These are phyloP conservation scores for Didymella pinodella DNA, from an alignment of 2,329 filamentous ascomycete species.

Conservation along the genomic window DNA sequence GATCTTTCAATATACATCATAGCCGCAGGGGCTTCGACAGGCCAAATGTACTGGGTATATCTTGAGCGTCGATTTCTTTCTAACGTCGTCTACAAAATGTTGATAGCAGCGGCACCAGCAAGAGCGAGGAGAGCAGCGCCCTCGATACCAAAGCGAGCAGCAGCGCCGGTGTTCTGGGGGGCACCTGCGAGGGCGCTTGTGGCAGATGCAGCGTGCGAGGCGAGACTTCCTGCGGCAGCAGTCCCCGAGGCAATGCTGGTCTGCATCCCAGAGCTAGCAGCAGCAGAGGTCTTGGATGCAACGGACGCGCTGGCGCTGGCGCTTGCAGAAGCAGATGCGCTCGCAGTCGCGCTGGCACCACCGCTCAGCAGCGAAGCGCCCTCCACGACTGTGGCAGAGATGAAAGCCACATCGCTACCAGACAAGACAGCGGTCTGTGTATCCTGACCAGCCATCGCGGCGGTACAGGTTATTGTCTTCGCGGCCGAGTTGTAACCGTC, in stretches of 20 bases:
- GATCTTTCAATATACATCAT: constrained; percentile 9
- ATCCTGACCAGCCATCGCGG: constrained; percentile 31
- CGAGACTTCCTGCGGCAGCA: constrained; percentile 15
- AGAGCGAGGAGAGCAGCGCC: constrained; percentile 31
- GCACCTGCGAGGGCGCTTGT: constrained; percentile 9
- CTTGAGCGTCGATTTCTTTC: neutral
- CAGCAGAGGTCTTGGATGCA: constrained; percentile 11
- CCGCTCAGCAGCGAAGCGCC: constrained; percentile 34
- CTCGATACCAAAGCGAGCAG: constrained; percentile 29
- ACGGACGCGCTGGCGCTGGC: constrained; percentile 13
- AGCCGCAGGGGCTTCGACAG: neutral
- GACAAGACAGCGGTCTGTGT: constrained; percentile 29
- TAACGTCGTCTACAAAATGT: constrained; percentile 26
- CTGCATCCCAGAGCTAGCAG: constrained; percentile 16
- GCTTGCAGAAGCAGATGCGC: constrained; percentile 13
- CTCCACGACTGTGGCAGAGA: constrained; percentile 34
- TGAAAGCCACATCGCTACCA: constrained; percentile 30
- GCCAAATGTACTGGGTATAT: constrained; percentile 5
- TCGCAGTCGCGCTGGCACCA: constrained; percentile 20
- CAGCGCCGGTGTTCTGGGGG: constrained; percentile 35
- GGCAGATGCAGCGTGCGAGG: constrained; percentile 12
- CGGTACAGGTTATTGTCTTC: constrained; percentile 37
- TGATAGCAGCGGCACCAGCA: constrained; percentile 33
- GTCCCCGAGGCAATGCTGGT: constrained; percentile 20
- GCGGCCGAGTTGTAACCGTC: constrained; percentile 33